These are phyloP conservation scores for Pseudogymnoascus sp. DNA, from an alignment of 2,329 filamentous ascomycete species.

Conservation along the genomic window DNA sequence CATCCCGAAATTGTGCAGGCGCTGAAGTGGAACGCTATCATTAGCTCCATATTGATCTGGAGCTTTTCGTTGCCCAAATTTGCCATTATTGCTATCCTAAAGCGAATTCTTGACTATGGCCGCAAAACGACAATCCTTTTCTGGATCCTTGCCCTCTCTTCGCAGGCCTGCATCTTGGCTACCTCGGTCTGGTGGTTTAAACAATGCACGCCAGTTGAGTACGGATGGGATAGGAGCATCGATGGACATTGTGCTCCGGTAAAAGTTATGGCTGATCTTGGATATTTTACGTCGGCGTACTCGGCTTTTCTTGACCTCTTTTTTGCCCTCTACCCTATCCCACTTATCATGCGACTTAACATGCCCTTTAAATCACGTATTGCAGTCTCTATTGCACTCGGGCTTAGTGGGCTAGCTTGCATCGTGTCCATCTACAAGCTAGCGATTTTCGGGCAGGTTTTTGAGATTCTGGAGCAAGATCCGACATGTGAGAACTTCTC, in stretches of 20 bases:
- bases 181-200: constrained; percentile 27
- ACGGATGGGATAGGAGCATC: constrained; percentile 24
- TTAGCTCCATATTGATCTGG: constrained; percentile 27
- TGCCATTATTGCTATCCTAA: constrained; percentile 27
- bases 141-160: constrained; percentile 26
- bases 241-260: constrained; percentile 20
- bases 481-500: constrained; percentile 23
- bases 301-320: constrained; percentile 27
- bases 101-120: constrained; percentile 28
- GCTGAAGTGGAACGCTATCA: constrained; percentile 27
- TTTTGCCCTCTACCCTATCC: constrained; percentile 27
- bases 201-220: constrained; percentile 25
- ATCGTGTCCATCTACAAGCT: constrained; percentile 26
- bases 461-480: constrained; percentile 19
- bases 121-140: constrained; percentile 24
- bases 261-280: constrained; percentile 19
- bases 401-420: constrained; percentile 23
- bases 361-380: constrained; percentile 25
- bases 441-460: constrained; percentile 21
- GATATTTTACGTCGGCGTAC: constrained; percentile 26
- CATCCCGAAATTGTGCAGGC: constrained; percentile 16
- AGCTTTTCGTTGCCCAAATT: constrained; percentile 30
- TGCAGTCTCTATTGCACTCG: constrained; percentile 20
- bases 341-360: constrained; percentile 27
- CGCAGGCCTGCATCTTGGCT: constrained; percentile 26